Evolutionary conservation across 1,284 basidiomycete genomes (phyloP).

Genomic region (Inonotus hispidus): DNA sequence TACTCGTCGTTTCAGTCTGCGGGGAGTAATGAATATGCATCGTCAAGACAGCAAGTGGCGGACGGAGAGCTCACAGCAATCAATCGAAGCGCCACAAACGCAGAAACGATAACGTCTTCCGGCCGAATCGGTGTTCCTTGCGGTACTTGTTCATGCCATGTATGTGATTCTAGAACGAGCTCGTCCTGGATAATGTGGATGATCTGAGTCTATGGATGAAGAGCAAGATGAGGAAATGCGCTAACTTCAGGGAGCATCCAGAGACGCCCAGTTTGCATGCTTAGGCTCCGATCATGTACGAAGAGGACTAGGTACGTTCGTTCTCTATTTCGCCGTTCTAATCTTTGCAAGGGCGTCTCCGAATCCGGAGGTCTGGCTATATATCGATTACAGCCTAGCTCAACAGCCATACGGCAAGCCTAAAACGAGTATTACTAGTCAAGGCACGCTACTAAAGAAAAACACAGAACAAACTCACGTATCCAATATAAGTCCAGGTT

Average conservation of each 20-base stretch:
- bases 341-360: conserved; percentile 57
- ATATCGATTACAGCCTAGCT: conserved; percentile 70
- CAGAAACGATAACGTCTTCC: conserved; percentile 72
- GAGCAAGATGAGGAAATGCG: background rate
- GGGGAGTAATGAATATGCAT: conserved; percentile 10
- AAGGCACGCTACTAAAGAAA: conserved; percentile 17
- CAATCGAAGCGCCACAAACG: conserved; percentile 67
- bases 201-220: conserved; percentile 1
- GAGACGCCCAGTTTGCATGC: conserved; percentile 74
- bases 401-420: conserved; percentile 84
- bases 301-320: conserved; percentile 79
- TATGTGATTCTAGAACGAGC: conserved; percentile 55
- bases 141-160: conserved; percentile 59
- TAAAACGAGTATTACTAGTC: conserved; percentile 25
- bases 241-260: conserved; percentile 76
- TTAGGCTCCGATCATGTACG: conserved; percentile 76
- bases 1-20: conserved; percentile 71
- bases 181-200: conserved; percentile 40
- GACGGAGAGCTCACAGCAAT: conserved; percentile 50
- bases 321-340: conserved; percentile 76
- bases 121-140: conserved; percentile 49
- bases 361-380: conserved; percentile 43
- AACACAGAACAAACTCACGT: conserved; percentile 41
- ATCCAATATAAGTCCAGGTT: conserved; percentile 81
- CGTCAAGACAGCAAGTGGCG: background rate